phyloP scores from a whole-genome alignment of 352 stramenopile species.

The Phytopythium aichiense region DNA sequence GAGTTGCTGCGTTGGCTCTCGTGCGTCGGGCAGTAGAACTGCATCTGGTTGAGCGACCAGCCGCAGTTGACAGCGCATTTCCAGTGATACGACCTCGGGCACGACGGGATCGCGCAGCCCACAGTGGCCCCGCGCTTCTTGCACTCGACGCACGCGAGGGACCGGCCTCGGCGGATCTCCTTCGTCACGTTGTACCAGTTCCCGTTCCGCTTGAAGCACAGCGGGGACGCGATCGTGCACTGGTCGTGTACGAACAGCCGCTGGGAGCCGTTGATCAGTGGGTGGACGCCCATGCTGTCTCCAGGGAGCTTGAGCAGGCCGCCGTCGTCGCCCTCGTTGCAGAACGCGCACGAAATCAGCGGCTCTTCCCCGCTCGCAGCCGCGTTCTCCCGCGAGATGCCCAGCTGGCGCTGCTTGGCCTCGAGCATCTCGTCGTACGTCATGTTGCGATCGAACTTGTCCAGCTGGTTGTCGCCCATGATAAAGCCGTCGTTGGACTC shows the following conservation, averaged over 20 bases:
- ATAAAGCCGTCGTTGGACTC: constrained; percentile 83
- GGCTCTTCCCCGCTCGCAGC: constrained; percentile 30
- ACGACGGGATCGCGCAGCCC: constrained; percentile 61
- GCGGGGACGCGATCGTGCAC: constrained; percentile 76
- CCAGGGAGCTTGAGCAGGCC: constrained; percentile 75
- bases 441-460: constrained; percentile 67
- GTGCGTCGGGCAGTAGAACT: constrained; percentile 79
- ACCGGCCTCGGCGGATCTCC: constrained; percentile 76
- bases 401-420: constrained; percentile 37
- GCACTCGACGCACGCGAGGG: constrained; percentile 59
- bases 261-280: constrained; percentile 62
- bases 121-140: constrained; percentile 74
- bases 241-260: constrained; percentile 85
- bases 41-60: constrained; percentile 72
- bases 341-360: constrained; percentile 80
- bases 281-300: constrained; percentile 66
- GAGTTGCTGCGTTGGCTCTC: constrained; percentile 4
- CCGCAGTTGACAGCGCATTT: constrained; percentile 70
- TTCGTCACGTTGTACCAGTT: constrained; percentile 84
- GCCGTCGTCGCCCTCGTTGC: constrained; percentile 58
- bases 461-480: constrained; percentile 76
- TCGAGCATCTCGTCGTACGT: constrained; percentile 69
- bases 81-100: constrained; percentile 78
- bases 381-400: constrained; percentile 14
- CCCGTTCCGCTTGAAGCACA: constrained; percentile 74